Conservation (phyloP, 148 eudicot species). For the Suaeda aralocaspica region DNA sequence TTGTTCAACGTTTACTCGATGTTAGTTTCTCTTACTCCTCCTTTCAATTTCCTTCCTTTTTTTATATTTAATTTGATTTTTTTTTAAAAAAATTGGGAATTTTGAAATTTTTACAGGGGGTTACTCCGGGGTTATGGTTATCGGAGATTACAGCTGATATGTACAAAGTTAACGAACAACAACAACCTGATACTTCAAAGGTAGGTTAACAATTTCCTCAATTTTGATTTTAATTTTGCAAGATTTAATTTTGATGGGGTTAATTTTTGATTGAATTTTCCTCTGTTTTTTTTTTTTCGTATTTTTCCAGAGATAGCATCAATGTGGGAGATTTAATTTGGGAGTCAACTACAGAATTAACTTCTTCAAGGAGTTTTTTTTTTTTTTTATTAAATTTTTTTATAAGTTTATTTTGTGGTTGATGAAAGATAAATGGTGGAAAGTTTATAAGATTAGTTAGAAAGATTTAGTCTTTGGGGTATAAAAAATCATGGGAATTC, state of each 20-base stretch:
- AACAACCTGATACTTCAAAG: conserved; percentile 24
- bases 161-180: conserved; percentile 35
- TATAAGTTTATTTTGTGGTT: too few relatives aligned
- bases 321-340: background rate
- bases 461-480: background rate
- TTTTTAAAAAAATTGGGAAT: background rate
- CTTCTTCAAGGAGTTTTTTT: background rate
- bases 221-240: background rate
- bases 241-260: too few relatives aligned
- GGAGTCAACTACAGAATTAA: background rate
- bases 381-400: too few relatives aligned
- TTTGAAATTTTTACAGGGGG: conserved; percentile 19
- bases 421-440: conserved; percentile 9
- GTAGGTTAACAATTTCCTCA: background rate
- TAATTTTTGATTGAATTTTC: too few relatives aligned
- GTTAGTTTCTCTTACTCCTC: conserved; percentile 18
- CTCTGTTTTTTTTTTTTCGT: too few relatives aligned
- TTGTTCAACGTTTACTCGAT: conserved; percentile 34
- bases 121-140: conserved; percentile 38
- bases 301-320: conserved; percentile 21
- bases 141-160: conserved; percentile 38
- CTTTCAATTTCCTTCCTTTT: background rate
- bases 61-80: background rate
- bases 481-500: background rate
- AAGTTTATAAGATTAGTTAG: conserved; percentile 13